A percentile compares a stretch with the other conserved stretches of the same genome.
phyloP scores from a whole-genome alignment of 1,139 yeast genomes.

The Sugiyamaella novakii region DNA sequence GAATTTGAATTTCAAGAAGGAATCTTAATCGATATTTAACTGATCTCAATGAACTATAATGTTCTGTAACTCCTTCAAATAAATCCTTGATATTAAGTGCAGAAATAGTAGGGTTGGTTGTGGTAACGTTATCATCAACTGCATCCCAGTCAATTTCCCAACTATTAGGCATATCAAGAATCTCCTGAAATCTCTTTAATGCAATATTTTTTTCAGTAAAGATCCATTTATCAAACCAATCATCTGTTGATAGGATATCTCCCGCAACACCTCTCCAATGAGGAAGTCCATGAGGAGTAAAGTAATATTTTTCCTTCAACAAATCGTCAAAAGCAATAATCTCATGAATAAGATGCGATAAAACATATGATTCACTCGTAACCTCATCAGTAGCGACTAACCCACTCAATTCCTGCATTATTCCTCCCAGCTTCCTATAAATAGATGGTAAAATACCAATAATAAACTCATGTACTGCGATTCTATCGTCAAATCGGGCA shows the following conservation, averaged over 20 bases:
- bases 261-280: conserved; percentile 65
- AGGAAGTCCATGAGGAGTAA: conserved; percentile 50
- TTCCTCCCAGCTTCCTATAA: conserved; percentile 49
- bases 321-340: conserved; percentile 60
- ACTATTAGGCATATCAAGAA: conserved; percentile 56
- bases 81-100: conserved; percentile 63
- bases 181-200: conserved; percentile 54
- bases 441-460: conserved; percentile 56
- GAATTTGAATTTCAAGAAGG: conserved; percentile 69
- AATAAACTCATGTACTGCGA: conserved; percentile 54
- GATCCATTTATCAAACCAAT: conserved; percentile 63
- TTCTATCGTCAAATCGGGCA: conserved; percentile 35
- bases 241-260: conserved; percentile 49
- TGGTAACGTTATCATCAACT: conserved; percentile 40
- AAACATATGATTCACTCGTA: conserved; percentile 45
- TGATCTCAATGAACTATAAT: conserved; percentile 58
- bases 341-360: conserved; percentile 65
- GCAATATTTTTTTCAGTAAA: conserved; percentile 55
- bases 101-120: conserved; percentile 64
- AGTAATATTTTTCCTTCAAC: conserved; percentile 56
- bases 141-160: conserved; percentile 65
- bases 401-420: conserved; percentile 45
- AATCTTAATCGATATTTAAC: conserved; percentile 68
- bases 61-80: conserved; percentile 66
- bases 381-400: conserved; percentile 28